A percentile compares a stretch with the other conserved stretches of the same genome.
Evolutionary conservation across 805 yeast species (phyloP).

Genomic region (Monosporozyma solicola): DNA sequence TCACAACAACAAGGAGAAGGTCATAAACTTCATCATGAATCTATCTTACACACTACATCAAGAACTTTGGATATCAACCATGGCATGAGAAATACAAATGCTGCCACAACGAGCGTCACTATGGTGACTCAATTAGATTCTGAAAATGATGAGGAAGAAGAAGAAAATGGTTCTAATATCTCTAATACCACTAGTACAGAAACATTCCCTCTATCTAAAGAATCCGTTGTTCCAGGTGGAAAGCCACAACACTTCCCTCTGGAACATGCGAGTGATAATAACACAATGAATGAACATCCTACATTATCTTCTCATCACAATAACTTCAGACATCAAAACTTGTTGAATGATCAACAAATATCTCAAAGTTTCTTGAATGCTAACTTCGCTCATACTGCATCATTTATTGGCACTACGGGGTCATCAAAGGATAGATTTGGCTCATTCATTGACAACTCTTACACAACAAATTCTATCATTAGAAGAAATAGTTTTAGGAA

Average conservation of each 20-base stretch:
- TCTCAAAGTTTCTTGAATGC: slow-evolving; percentile 25
- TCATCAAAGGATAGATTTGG: slow-evolving; percentile 17
- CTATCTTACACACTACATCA: slow-evolving; percentile 11
- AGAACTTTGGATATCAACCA: slow-evolving; percentile 12
- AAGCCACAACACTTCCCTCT: neutral
- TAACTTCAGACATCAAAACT: neutral
- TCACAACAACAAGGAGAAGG: neutral
- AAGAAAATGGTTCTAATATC: slow-evolving; percentile 2
- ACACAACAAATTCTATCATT: slow-evolving; percentile 1
- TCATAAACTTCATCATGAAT: neutral
- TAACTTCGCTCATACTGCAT: slow-evolving; percentile 31
- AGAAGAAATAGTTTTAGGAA: slow-evolving; percentile 49
- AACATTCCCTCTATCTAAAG: neutral
- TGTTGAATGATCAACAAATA: neutral
- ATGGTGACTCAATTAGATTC: slow-evolving; percentile 25
- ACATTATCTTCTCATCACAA: neutral
- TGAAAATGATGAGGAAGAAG: slow-evolving; percentile 12
- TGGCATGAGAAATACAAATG: slow-evolving; percentile 5
- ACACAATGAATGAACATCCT: neutral
- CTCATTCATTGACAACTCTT: slow-evolving; percentile 16
- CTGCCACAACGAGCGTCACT: slow-evolving; percentile 21
- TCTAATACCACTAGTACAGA: slow-evolving; percentile 9
- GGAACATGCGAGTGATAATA: neutral
- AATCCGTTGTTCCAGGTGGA: neutral
- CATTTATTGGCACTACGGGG: slow-evolving; percentile 17